Evolutionary conservation across 2,329 filamentous ascomycete species (phyloP).

Genomic region (Colletotrichum trifolii): DNA sequence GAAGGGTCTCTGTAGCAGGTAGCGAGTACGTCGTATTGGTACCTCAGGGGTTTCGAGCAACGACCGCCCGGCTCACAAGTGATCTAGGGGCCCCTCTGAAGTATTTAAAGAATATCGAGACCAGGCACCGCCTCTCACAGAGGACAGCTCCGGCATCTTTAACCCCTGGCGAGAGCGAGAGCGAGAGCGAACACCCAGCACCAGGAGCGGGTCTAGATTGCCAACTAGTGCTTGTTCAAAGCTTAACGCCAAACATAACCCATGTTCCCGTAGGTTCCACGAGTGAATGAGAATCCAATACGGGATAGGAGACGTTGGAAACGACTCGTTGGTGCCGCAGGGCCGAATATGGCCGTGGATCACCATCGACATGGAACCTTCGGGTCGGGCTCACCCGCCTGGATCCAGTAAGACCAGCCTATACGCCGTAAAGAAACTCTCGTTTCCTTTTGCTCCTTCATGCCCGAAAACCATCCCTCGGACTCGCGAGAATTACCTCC

Average conservation of each 20-base stretch:
- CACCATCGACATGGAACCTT: conserved; percentile 1
- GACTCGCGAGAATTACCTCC: conserved; percentile 19
- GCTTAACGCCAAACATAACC: conserved; percentile 4
- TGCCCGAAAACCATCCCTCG: neutral
- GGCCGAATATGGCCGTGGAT: neutral
- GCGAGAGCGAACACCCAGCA: conserved; percentile 14
- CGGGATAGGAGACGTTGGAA: neutral
- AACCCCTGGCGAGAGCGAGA: conserved; percentile 9
- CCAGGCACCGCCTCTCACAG: too few species aligned
- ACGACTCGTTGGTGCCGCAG: conserved; percentile 13
- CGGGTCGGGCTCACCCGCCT: conserved; percentile 3
- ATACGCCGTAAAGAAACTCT: neutral
- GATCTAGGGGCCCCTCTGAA: too few species aligned
- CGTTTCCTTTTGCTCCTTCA: neutral
- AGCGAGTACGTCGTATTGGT: too few species aligned
- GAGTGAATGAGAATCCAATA: neutral
- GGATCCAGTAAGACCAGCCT: neutral
- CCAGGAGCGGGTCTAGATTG: neutral
- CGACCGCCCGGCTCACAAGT: fast-evolving
- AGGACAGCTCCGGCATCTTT: neutral
- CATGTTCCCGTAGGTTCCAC: neutral
- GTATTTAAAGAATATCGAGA: too few species aligned
- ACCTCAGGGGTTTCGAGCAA: too few species aligned
- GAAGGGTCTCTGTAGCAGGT: too few species aligned
- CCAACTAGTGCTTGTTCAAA: neutral